These are phyloP conservation scores for Cutaneotrichosporon cyanovorans DNA, from an alignment of 1,284 basidiomycete genomes.

Conservation along the genomic window DNA sequence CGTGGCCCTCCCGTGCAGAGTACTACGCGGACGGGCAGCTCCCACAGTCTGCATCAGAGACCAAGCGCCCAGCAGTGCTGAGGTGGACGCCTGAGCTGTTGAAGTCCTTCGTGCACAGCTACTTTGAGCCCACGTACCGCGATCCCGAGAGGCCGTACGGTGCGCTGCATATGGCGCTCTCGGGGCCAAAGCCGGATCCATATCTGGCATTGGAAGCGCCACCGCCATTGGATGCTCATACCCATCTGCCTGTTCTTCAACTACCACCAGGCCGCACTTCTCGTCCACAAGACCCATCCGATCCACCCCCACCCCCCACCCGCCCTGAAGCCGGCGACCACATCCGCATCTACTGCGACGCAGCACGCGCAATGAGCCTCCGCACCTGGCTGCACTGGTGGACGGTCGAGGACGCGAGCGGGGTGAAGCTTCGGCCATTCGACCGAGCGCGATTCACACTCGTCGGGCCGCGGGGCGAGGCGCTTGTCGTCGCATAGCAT, in stretches of 20 bases:
- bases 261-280: not conserved
- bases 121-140: slow-evolving; percentile 18
- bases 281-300: no score
- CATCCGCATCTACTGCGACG: slow-evolving; percentile 33
- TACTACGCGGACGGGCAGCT: not conserved
- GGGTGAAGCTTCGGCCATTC: slow-evolving; percentile 14
- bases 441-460: slow-evolving; percentile 25
- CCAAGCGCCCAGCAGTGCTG: slow-evolving; percentile 11
- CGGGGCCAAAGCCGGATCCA: slow-evolving; percentile 36
- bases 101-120: slow-evolving; percentile 13
- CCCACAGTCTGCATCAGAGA: not conserved
- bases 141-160: slow-evolving; percentile 16
- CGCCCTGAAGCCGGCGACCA: slow-evolving; percentile 36
- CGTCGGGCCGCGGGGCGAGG: slow-evolving; percentile 32
- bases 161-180: slow-evolving; percentile 9
- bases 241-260: no score
- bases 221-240: slow-evolving; percentile 5
- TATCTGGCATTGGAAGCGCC: slow-evolving; percentile 19
- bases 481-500: slow-evolving; percentile 28
- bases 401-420: slow-evolving; percentile 3
- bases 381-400: slow-evolving; percentile 31
- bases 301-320: not conserved
- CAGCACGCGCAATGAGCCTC: slow-evolving; percentile 23
- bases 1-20: slow-evolving; percentile 6
- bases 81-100: slow-evolving; percentile 24